Percentiles rank a stretch among this genome's conserved stretches.
Evolutionary conservation across 306 rosid genomes (phyloP).

Genomic region (Acacia acuminata): DNA sequence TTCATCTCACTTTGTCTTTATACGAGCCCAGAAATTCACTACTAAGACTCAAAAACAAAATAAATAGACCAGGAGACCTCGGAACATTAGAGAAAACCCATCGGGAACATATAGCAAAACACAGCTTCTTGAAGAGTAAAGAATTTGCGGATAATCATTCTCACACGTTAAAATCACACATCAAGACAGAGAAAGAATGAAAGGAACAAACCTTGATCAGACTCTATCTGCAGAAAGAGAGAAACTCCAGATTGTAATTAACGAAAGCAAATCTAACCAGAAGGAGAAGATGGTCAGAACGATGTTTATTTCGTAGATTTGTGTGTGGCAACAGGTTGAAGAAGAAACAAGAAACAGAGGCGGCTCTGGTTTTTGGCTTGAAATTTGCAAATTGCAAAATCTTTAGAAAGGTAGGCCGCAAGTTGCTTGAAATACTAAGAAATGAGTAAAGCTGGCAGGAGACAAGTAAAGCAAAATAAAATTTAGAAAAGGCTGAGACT

Average conservation of each 20-base stretch:
- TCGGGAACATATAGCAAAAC: not conserved
- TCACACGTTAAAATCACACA: not conserved
- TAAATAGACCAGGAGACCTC: not conserved
- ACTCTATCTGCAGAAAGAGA: not conserved
- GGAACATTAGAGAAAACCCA: not conserved
- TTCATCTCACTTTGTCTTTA: slow-evolving; percentile 10
- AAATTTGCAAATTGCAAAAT: not conserved
- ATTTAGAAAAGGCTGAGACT: not conserved
- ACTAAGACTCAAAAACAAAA: no score
- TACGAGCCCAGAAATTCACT: not conserved
- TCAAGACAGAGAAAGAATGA: not conserved
- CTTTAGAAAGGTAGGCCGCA: not conserved
- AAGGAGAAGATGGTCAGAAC: slow-evolving; percentile 14
- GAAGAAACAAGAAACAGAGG: slow-evolving; percentile 31
- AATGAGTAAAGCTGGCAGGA: not conserved
- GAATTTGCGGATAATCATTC: not conserved
- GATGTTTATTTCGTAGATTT: not conserved
- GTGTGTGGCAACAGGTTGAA: not conserved
- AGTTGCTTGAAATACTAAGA: slow-evolving; percentile 14
- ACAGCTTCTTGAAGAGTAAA: not conserved
- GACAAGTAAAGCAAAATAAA: slow-evolving; percentile 2
- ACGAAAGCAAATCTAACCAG: slow-evolving; percentile 31
- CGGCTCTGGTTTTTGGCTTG: slow-evolving; percentile 34
- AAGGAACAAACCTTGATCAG: slow-evolving; percentile 35
- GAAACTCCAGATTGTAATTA: slow-evolving; percentile 21